These are phyloP conservation scores for Ogataea naganishii DNA, from an alignment of 805 yeast species.

Conservation along the genomic window DNA sequence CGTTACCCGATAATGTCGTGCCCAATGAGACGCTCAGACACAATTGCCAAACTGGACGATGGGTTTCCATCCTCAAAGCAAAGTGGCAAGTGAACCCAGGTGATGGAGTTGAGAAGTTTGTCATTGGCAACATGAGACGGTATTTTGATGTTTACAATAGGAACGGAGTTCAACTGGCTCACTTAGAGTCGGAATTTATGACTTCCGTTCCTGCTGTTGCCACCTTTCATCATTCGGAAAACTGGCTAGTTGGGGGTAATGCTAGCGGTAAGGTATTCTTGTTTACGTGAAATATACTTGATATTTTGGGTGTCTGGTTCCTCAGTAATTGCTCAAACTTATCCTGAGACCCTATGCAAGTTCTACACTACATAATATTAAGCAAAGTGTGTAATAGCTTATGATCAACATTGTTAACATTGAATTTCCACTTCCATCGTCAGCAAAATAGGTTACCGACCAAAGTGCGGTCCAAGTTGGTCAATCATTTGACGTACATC, in stretches of 20 bases:
- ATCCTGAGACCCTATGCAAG: no score
- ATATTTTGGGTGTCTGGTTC: no score
- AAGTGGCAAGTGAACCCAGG: conserved; percentile 72
- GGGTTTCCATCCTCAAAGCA: conserved; percentile 90
- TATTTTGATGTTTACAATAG: conserved; percentile 76
- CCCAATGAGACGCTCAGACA: conserved; percentile 67
- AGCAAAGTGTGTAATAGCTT: no score
- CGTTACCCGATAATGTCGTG: conserved; percentile 31
- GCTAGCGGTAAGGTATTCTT: conserved; percentile 86
- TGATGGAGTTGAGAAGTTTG: conserved; percentile 74
- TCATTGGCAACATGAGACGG: conserved; percentile 89
- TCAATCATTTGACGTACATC: no score
- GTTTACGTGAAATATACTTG: conserved; percentile 34
- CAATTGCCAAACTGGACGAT: conserved; percentile 93
- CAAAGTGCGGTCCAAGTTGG: no score
- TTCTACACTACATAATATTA: no score
- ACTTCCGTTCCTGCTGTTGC: conserved; percentile 93
- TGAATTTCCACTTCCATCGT: no score
- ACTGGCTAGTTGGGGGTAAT: conserved; percentile 91
- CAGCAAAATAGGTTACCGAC: no score
- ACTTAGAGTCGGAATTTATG: conserved; percentile 46
- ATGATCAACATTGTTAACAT: no score
- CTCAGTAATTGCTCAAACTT: no score
- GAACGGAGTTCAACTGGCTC: conserved; percentile 71
- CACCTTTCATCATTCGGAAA: conserved; percentile 72